Evolutionary conservation across 2,329 filamentous ascomycete species (phyloP).

Genomic region (Apiospora hydei): DNA sequence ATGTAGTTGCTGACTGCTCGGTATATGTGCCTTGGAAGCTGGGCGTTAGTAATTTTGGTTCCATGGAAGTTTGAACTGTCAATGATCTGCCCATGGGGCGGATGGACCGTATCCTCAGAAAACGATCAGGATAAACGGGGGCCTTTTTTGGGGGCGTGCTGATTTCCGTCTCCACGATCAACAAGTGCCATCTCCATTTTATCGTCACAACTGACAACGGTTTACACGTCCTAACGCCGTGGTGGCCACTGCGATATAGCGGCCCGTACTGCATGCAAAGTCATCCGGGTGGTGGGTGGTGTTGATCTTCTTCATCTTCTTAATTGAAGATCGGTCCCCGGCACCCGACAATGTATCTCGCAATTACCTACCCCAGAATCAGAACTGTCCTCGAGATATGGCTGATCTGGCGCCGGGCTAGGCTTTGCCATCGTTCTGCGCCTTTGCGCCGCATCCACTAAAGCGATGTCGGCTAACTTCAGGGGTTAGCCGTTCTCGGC

Average conservation of each 20-base stretch:
- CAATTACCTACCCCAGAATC: neutral
- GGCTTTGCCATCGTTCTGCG: neutral
- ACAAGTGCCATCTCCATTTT: neutral
- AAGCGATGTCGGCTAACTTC: conserved; percentile 9
- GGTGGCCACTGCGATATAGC: neutral
- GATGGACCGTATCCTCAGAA: neutral
- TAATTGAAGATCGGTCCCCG: neutral
- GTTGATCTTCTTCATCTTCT: neutral
- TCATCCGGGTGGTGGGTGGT: neutral
- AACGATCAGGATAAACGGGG: neutral
- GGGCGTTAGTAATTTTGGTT: neutral
- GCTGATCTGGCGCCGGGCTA: neutral
- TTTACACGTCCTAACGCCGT: neutral
- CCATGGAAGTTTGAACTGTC: neutral
- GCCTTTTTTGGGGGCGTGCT: neutral
- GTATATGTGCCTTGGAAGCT: neutral
- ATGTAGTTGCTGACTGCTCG: neutral
- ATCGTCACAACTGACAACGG: neutral
- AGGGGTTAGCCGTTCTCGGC: conserved; percentile 24
- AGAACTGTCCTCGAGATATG: neutral
- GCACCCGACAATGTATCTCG: neutral
- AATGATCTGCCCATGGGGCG: neutral
- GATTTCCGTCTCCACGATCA: neutral
- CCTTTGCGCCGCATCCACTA: neutral
- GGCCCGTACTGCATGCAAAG: neutral